These are phyloP conservation scores for Volvox carteri DNA, from an alignment of 163 green algal species.

Conservation along the genomic window DNA sequence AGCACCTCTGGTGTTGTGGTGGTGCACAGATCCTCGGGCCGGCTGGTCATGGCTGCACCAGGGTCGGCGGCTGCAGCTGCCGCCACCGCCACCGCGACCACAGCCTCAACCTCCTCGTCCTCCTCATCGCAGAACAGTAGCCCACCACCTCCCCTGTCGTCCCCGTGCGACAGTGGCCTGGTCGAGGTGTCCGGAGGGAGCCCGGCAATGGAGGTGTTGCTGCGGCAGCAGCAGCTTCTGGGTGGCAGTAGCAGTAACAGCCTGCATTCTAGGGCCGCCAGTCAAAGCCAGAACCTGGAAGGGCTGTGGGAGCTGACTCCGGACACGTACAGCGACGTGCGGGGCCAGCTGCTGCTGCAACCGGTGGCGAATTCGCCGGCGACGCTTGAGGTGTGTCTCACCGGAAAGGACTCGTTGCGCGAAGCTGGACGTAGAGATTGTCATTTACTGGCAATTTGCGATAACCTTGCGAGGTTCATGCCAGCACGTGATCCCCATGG, in stretches of 20 bases:
- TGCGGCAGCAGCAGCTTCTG: not conserved
- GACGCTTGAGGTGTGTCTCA: slow-evolving; percentile 22
- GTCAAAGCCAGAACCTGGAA: slow-evolving; percentile 25
- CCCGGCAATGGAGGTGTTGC: not conserved
- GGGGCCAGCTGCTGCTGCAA: slow-evolving; percentile 12
- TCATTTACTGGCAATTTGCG: too few relatives aligned
- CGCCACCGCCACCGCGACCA: not conserved
- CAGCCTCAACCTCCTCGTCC: not conserved
- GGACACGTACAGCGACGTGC: slow-evolving; percentile 21
- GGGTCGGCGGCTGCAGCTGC: too few relatives aligned
- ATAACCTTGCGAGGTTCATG: too few relatives aligned
- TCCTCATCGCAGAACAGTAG: not conserved
- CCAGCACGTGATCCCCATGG: too few relatives aligned
- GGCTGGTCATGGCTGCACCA: not conserved
- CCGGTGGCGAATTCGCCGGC: not conserved
- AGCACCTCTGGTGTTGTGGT: not conserved
- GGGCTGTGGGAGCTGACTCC: slow-evolving; percentile 40
- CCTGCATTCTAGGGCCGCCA: not conserved
- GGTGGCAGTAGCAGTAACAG: slow-evolving; percentile 13
- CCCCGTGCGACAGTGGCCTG: not conserved
- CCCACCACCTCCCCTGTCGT: too few relatives aligned
- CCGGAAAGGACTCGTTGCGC: not conserved
- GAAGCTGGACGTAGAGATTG: too few relatives aligned
- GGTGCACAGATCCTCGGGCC: not conserved
- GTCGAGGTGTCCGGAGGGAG: too few relatives aligned